Evolutionary conservation across 306 rosid species (phyloP).

Genomic region (Argentina anserina): DNA sequence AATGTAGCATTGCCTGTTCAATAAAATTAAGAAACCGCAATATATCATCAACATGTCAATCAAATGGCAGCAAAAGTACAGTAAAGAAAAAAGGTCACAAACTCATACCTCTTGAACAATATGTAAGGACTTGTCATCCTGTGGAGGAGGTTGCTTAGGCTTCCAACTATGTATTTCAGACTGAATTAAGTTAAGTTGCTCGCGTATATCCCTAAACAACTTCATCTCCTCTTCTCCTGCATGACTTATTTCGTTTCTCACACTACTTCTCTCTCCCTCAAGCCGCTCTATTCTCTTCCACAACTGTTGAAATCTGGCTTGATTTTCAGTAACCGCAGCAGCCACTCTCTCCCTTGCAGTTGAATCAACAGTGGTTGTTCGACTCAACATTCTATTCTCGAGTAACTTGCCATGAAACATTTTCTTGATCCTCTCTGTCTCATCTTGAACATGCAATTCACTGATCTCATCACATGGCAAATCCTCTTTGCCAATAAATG

Average conservation of each 20-base stretch:
- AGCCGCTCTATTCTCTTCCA: conserved; percentile 54
- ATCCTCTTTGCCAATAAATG: conserved; percentile 43
- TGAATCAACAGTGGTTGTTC: conserved; percentile 21
- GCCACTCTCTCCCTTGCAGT: conserved; percentile 19
- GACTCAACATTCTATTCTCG: conserved; percentile 35
- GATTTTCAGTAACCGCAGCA: conserved; percentile 31
- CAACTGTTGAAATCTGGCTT: conserved; percentile 52
- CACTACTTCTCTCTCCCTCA: conserved; percentile 44
- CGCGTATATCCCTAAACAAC: conserved; percentile 69
- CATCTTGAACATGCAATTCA: conserved; percentile 32
- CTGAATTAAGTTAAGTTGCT: conserved; percentile 47
- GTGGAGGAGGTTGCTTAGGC: conserved; percentile 33
- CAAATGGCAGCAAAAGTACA: not conserved
- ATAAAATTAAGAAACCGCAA: conserved; percentile 15
- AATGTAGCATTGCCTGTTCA: conserved; percentile 92
- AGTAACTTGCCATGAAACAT: conserved; percentile 22
- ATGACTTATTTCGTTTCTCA: conserved; percentile 50
- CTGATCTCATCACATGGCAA: conserved; percentile 32
- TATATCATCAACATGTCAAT: not conserved
- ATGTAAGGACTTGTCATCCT: conserved; percentile 34
- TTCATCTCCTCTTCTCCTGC: conserved; percentile 55
- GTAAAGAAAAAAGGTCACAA: not conserved
- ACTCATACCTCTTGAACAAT: conserved; percentile 58
- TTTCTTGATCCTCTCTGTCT: conserved; percentile 39
- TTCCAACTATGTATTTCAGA: conserved; percentile 48